Evolutionary conservation across 1,284 basidiomycete species (phyloP).

Genomic region (Fomitopsis pinicola): DNA sequence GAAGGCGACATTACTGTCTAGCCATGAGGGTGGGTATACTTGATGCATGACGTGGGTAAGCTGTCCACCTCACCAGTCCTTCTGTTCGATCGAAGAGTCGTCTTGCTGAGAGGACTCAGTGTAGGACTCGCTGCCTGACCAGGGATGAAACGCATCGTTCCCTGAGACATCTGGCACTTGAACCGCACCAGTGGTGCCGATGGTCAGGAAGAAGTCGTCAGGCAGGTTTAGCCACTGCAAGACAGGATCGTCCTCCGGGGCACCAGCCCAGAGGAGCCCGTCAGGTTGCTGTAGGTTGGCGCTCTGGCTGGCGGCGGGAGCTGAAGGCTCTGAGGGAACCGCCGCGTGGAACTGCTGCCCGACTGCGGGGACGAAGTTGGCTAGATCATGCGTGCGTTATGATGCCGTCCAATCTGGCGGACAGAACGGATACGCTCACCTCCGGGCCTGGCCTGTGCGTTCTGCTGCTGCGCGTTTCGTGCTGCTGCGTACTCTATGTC

Average conservation of each 20-base stretch:
- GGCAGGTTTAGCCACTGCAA: neutral
- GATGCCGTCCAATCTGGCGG: too few relatives aligned
- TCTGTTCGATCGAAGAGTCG: too few relatives aligned
- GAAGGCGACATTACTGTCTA: too few relatives aligned
- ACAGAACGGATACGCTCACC: too few relatives aligned
- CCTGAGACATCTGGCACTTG: neutral
- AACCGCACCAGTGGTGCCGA: neutral
- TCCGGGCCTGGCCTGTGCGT: too few relatives aligned
- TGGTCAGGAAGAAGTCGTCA: neutral
- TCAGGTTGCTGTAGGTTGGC: neutral
- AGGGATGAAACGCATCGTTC: neutral
- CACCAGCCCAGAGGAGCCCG: neutral
- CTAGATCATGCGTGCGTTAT: neutral
- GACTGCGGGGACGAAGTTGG: neutral
- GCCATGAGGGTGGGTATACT: too few relatives aligned
- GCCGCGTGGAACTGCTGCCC: neutral
- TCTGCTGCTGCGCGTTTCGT: too few relatives aligned
- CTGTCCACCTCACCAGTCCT: neutral
- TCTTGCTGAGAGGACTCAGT: too few relatives aligned
- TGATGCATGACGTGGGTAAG: too few relatives aligned
- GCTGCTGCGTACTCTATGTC: too few relatives aligned
- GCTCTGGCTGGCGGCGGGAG: neutral
- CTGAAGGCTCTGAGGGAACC: neutral
- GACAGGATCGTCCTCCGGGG: neutral
- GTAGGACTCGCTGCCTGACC: neutral